These are phyloP conservation scores for Solanum chmielewskii DNA, from an alignment of 257 asterid species.

Conservation along the genomic window DNA sequence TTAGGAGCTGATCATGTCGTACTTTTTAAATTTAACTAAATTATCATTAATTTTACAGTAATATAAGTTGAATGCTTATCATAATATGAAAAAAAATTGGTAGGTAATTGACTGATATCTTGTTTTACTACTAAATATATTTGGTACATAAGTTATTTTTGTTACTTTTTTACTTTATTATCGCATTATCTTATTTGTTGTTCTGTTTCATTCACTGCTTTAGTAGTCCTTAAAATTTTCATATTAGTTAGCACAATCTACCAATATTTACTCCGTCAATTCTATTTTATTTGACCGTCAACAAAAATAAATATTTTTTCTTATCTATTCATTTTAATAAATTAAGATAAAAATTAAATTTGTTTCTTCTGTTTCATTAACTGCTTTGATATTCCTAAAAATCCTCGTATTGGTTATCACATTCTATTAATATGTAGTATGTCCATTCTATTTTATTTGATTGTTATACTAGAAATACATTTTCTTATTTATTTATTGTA, in stretches of 20 bases:
- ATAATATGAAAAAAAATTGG: not conserved
- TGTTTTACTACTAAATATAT: not conserved
- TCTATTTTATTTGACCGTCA: no score
- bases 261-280: not conserved
- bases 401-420: no score
- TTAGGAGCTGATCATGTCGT: not conserved
- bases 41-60: not conserved
- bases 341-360: not conserved
- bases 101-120: not conserved
- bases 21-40: no score
- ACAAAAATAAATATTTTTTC: no score
- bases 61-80: not conserved
- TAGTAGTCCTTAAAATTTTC: not conserved
- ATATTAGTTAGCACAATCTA: not conserved
- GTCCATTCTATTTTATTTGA: not conserved
- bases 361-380: not conserved
- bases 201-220: accelerated
- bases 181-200: no score
- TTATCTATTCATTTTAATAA: no score
- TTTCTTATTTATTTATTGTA: no score
- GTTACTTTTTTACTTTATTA: not conserved
- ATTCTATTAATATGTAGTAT: no score
- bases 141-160: not conserved
- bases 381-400: not conserved
- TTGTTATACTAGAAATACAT: no score